A percentile compares a stretch with the other conserved stretches of the same genome.
phyloP scores from a whole-genome alignment of 129 eudicot genomes.

The Heracleum sosnowskyi region DNA sequence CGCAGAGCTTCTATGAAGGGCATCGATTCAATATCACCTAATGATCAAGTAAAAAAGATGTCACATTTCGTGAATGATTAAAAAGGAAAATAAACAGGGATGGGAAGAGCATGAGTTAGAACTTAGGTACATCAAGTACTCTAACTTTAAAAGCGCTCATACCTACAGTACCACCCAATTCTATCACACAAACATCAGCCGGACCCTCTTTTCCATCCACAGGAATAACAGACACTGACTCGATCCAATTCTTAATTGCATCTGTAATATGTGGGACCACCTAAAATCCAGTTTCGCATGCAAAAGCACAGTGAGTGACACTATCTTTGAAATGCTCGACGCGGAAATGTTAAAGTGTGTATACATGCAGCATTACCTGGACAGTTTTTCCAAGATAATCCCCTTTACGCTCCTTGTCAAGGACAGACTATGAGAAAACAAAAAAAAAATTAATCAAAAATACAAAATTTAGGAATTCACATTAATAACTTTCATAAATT shows the following conservation, averaged over 20 bases:
- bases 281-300: constrained; percentile 31
- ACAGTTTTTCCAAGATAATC: constrained; percentile 95
- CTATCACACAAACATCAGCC: constrained; percentile 96
- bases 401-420: constrained; percentile 82
- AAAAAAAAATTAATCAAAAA: background rate
- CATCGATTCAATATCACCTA: constrained; percentile 99
- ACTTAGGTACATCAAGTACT: background rate
- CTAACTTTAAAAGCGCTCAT: constrained; percentile 4
- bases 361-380: constrained; percentile 45
- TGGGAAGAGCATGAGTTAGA: background rate
- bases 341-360: background rate
- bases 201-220: constrained; percentile 91
- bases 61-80: background rate
- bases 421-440: constrained; percentile 54
- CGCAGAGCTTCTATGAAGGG: constrained; percentile 98
- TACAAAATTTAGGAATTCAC: background rate
- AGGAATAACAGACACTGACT: constrained; percentile 74
- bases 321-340: constrained; percentile 3
- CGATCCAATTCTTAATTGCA: constrained; percentile 90
- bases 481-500: background rate
- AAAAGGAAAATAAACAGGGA: background rate
- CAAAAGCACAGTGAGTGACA: constrained; percentile 10
- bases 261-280: constrained; percentile 95
- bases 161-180: constrained; percentile 98
- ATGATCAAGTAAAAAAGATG: constrained; percentile 10